These are phyloP conservation scores for Davidsoniella eucalypti DNA, from an alignment of 2,329 filamentous ascomycete species.

Conservation along the genomic window DNA sequence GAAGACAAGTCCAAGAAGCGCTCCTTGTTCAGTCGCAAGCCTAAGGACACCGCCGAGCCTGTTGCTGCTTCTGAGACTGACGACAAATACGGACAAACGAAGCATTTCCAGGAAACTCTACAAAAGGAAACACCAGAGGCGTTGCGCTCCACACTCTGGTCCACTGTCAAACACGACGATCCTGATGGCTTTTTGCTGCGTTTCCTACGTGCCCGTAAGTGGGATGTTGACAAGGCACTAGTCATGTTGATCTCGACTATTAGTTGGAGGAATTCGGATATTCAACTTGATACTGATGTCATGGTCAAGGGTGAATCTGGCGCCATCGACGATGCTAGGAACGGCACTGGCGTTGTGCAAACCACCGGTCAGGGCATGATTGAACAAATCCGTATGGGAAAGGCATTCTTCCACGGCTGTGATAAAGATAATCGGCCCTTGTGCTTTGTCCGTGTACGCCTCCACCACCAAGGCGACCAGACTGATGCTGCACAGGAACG, in stretches of 20 bases:
- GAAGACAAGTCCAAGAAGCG: conserved; percentile 60
- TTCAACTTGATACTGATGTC: conserved; percentile 80
- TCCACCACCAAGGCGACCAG: conserved; percentile 74
- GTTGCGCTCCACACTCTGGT: conserved; percentile 71
- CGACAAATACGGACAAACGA: conserved; percentile 86
- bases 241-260: conserved; percentile 91
- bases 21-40: conserved; percentile 48
- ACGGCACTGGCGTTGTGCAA: conserved; percentile 41
- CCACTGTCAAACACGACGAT: conserved; percentile 88
- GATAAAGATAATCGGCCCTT: conserved; percentile 77
- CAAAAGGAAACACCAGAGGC: conserved; percentile 61
- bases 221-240: conserved; percentile 85
- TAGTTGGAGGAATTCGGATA: conserved; percentile 71
- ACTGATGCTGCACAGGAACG: conserved; percentile 66
- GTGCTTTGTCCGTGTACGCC: conserved; percentile 65
- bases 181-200: conserved; percentile 71
- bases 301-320: conserved; percentile 58
- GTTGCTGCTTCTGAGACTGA: conserved; percentile 37
- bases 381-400: conserved; percentile 70
- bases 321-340: conserved; percentile 36
- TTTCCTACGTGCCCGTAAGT: conserved; percentile 80
- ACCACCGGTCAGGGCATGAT: conserved; percentile 63
- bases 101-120: conserved; percentile 70
- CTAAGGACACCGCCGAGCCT: conserved; percentile 34
- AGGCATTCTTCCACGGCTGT: conserved; percentile 77